Base-by-base conservation (phyloP, 495 filamentous ascomycete genomes). In the Hamigera avellanea region DNA sequence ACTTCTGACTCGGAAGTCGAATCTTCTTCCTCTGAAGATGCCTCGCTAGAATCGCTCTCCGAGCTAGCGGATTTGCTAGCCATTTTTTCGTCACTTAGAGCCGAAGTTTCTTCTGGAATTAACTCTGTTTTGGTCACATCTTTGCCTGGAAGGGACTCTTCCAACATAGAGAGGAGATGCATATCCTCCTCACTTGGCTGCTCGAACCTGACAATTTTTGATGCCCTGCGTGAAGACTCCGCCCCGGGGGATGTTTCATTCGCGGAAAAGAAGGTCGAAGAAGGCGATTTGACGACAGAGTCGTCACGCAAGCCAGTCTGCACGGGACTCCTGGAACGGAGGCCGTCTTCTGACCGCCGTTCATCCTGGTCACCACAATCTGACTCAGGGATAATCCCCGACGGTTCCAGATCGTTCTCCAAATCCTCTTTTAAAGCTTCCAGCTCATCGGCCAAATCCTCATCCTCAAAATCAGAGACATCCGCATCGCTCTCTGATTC, bases 391-490 rank as follows among this genome's bases (percentile, higher is more conserved):
- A 35, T 45, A 34, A 55, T 38, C 9, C 30, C 39, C 12, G 56
- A 43, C 15, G 48, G 41, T 26, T 67, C 51, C 37, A 62, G 53
- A 16, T 70, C 65, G 6, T 61, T 57, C 25, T 67, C 51, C 37
- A 62, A 53, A 16, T 70, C 65, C 7, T 61, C 59, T 27, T 57
- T 61, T 17, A 71, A 47, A 27, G 52, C 65, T 33, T 62, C 44
- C 9, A 72, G 33, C 21, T 72, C 69, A 15, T 56, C 59, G 18
- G 50, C 52, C 13, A 69, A 36, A 23, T 68, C 64, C 2, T 53
- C 53, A 12, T 57, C 54, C 18, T 67, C 61, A 25, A 56, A 36
- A 2, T 67, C 59, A 15, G 60, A 56, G 2, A 49, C 36, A 17
- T 61, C 61, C 8, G 39, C 47, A 16, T 69, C 70, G 30, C 51